Evolutionary conservation across 1,284 basidiomycete genomes (phyloP).

Genomic region (Sutorius eximius): DNA sequence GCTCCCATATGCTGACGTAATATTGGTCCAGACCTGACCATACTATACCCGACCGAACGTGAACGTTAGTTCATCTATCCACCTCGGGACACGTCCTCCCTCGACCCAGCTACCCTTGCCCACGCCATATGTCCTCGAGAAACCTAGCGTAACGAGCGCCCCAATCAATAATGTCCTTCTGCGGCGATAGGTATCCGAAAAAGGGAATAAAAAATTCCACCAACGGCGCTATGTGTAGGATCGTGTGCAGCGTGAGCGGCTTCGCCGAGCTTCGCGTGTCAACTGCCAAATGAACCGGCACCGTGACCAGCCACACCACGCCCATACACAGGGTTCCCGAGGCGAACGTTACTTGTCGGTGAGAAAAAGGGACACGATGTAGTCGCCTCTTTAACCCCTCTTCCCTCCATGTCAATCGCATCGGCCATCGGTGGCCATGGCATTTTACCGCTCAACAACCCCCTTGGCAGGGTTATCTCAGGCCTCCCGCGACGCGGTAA

Average conservation of each 20-base stretch:
- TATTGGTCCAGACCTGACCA: constrained; percentile 3
- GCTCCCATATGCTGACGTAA: neutral
- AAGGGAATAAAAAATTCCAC: constrained; percentile 11
- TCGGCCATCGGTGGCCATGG: neutral
- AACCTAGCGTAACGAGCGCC: constrained; percentile 14
- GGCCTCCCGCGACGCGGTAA: neutral
- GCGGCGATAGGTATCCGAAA: constrained; percentile 26
- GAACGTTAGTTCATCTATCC: neutral
- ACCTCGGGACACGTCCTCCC: neutral
- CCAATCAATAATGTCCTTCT: constrained; percentile 3
- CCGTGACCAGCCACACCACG: constrained; percentile 9
- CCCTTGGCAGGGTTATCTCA: neutral
- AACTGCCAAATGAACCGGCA: constrained; percentile 11
- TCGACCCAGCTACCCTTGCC: neutral
- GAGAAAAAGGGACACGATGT: constrained; percentile 6
- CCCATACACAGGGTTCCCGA: neutral
- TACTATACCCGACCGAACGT: neutral
- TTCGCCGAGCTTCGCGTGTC: constrained; percentile 3
- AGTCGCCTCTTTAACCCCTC: neutral
- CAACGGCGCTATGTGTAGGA: constrained; percentile 2
- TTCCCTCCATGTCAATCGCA: neutral
- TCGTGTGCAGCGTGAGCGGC: constrained; percentile 2
- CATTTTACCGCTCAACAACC: neutral
- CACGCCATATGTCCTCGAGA: neutral
- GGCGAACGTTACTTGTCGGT: constrained; percentile 1